Conservation (phyloP, 164 flowering plant species). For the Vitis cinerea region DNA sequence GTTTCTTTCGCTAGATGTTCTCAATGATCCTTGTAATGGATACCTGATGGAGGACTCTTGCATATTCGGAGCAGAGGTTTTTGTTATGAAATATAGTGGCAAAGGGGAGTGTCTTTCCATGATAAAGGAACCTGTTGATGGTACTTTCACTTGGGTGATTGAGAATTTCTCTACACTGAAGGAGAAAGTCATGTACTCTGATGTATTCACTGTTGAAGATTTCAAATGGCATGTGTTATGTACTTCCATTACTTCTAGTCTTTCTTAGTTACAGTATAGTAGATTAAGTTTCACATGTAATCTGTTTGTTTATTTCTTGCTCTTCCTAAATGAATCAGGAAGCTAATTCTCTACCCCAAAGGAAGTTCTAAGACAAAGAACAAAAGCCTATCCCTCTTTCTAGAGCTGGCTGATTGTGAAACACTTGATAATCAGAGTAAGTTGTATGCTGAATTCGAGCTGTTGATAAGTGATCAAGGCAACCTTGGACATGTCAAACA, state of each 20-base stretch:
- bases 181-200: neutral
- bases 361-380: neutral
- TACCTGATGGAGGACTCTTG: slow-evolving; percentile 17
- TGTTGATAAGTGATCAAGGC: neutral
- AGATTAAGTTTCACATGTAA: too few species aligned
- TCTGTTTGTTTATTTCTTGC: neutral
- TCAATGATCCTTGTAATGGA: slow-evolving; percentile 10
- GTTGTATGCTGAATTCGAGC: neutral
- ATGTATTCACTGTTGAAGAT: neutral
- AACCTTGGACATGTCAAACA: too few species aligned
- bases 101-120: slow-evolving; percentile 6
- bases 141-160: slow-evolving; percentile 9
- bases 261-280: too few species aligned
- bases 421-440: too few species aligned
- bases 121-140: neutral
- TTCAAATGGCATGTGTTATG: neutral
- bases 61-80: slow-evolving; percentile 21
- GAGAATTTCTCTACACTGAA: slow-evolving; percentile 2
- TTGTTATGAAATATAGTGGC: neutral
- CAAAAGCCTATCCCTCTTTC: neutral
- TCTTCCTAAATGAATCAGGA: neutral
- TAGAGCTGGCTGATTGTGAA: neutral
- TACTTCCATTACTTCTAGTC: neutral
- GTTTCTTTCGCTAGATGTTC: neutral
- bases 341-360: neutral